Base-by-base conservation (phyloP, 2,329 filamentous ascomycete species). In the Sarocladium brachiariae region DNA sequence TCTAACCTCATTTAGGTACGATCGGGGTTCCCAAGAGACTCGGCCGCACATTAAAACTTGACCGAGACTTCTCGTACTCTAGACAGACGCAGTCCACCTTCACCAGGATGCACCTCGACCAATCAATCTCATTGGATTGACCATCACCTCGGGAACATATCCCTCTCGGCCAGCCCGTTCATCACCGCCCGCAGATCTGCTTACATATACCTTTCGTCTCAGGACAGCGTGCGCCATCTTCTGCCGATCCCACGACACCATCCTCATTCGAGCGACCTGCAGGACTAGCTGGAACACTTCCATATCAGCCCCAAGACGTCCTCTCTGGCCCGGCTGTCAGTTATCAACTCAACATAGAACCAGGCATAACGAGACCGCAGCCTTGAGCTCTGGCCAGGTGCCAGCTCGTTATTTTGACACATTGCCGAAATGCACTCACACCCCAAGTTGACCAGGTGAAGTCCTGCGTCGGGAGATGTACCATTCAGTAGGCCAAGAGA, bases 201-300 rank as follows among this genome's bases (percentile, higher is more conserved):
- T 13, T 30, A 7, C 7, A 7, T 13, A 30, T 30, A 13, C 27
- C 27, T 13, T 18, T 18, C 16, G 16, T 21, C 16, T 18, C 18
- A 39, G 16, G 11, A 11, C 24, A 19, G 27, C 14, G 9, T 45
- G 39, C 39, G 39, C 39, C 39, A 45, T 45, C 18, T 9, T 14
- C 27, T 45, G 39, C 39, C 25, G 39, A 45, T 45, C 39, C 14
- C 24, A 45, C 39, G 19, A 19, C 39, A 45, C 39, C 24, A 27
- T 4, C 21, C 23, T 45, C 39, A 13, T 45, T 45, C 39, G 10
- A 27, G 39, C 39, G 39, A 45, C 39, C 4, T 45, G 39, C 39
- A 45, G 39, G 18, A 19, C 23, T 25, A 45, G 39, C 18, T 18
- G 10, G 7, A 14, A n/a, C 25, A 30, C n/a, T n/a, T 27, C 23